Base-by-base conservation (phyloP, 768 basidiomycete species). In the Trichaptum fuscoviolaceum region DNA sequence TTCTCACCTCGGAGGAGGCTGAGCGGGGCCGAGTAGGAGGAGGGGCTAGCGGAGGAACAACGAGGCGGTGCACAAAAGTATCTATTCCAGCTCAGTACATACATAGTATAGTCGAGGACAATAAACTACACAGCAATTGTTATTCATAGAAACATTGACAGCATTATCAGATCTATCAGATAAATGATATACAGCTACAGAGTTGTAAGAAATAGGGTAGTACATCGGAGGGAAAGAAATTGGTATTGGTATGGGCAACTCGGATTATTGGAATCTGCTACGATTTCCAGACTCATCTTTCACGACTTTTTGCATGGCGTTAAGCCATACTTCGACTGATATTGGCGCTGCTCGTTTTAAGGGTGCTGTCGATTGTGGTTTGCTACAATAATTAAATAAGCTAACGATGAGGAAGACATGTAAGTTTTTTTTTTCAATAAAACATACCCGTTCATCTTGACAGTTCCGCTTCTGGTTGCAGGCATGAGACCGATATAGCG, bases 281-380 rank as follows among this genome's bases (percentile, higher is more conserved):
- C 59, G 59, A 24, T 34, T 61, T 61, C 59, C 59, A 23, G 78
- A 79, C 60, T 88, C 85, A 59, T 86, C 84, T 58, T 77, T 72
- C 20, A 97, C 85, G 26, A 92, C 90, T 67, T 81, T 86, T 64
- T 89, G 87, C 88, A 99, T 93, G 1, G 92, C 95, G 23, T 87
- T 83, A 52, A 99, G 76, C 96, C 96, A 98, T 9, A 81, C 71
- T 67, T 87, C 86, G 17, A 95, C 83, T 63, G 77, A 70, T 26
- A 76, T 76, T 3, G 81, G 66, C 64, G 52, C 65, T 63, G 34
- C 65, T 58, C 62, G 30, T 27, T 63, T 59, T 24, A 42, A 30
- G 12, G 42, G 25, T 24, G 36, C 52, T 61, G 0, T 59, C 60
- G 62, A 68, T 65, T 36, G 23, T 58, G 30, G 12, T 25, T 23